Evolutionary conservation across 2,329 filamentous ascomycete species (phyloP).

Genomic region (Cladosporium sphaerospermum): DNA sequence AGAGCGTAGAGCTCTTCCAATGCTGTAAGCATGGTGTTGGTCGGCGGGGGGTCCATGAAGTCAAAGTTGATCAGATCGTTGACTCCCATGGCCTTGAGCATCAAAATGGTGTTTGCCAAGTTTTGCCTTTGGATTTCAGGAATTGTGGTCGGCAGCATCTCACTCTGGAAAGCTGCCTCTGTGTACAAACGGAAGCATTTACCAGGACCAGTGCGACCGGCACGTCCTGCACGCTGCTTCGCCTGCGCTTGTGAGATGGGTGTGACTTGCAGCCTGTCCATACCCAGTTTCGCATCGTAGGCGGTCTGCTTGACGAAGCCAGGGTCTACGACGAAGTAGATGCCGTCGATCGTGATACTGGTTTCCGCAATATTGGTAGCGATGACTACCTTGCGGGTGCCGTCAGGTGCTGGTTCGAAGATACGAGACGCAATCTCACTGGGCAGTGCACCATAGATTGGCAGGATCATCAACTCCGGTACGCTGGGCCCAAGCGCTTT

Average conservation of each 20-base stretch:
- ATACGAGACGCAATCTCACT: conserved; percentile 91
- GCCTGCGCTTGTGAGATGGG: conserved; percentile 96
- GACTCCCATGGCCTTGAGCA: conserved; percentile 99
- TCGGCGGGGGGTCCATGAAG: conserved; percentile 97
- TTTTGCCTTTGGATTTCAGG: conserved; percentile 97
- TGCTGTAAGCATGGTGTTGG: conserved; percentile 95
- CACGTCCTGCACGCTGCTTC: conserved; percentile 86
- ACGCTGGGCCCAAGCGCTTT: conserved; percentile 86
- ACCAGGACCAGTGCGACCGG: conserved; percentile 87
- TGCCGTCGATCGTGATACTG: conserved; percentile 94
- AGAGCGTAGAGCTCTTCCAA: conserved; percentile 92
- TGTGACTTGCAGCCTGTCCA: conserved; percentile 93
- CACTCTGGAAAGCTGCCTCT: conserved; percentile 88
- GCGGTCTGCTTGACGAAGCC: conserved; percentile 98
- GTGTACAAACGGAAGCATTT: conserved; percentile 96
- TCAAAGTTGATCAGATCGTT: conserved; percentile 96
- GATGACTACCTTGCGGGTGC: conserved; percentile 88
- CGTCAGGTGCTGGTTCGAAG: conserved; percentile 85
- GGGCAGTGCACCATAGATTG: conserved; percentile 91
- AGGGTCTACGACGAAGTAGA: conserved; percentile 95
- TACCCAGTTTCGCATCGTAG: conserved; percentile 93
- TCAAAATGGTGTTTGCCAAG: conserved; percentile 83
- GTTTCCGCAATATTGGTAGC: conserved; percentile 98
- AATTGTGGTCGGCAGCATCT: conserved; percentile 94
- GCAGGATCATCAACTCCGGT: conserved; percentile 84